Percentiles rank a stretch among this genome's conserved stretches.
phyloP scores from a whole-genome alignment of 2,329 filamentous ascomycete genomes.

The Ophiostoma quercus region DNA sequence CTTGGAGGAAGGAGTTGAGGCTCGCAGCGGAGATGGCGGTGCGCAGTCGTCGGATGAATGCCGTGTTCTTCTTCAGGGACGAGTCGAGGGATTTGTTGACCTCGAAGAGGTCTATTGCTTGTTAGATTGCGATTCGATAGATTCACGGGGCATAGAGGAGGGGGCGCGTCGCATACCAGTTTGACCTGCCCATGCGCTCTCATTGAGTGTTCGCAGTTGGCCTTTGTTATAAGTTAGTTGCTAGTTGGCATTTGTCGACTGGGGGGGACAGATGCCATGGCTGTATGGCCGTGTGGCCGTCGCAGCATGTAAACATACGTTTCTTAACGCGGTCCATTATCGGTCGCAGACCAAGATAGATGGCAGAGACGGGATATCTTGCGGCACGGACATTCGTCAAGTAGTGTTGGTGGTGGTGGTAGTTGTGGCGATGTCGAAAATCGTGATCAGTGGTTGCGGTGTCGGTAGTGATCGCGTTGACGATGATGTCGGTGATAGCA shows the following conservation, averaged over 20 bases:
- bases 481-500: not conserved
- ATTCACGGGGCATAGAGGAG: not conserved
- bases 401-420: not conserved
- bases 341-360: constrained; percentile 34
- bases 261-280: not conserved
- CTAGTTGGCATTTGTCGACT: too few relatives aligned
- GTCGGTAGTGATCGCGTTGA: not conserved
- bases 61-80: constrained; percentile 95
- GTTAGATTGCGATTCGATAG: not conserved
- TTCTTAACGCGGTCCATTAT: constrained; percentile 61
- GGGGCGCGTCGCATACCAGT: constrained; percentile 54
- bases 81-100: constrained; percentile 81
- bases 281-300: not conserved
- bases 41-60: constrained; percentile 92
- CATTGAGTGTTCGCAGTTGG: constrained; percentile 84
- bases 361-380: constrained; percentile 9
- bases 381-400: constrained; percentile 18
- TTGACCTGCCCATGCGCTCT: constrained; percentile 82
- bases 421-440: not conserved
- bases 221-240: constrained; percentile 50
- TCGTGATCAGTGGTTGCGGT: not conserved
- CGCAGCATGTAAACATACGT: constrained; percentile 43
- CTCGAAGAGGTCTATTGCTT: constrained; percentile 62
- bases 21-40: constrained; percentile 79
- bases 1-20: constrained; percentile 77